Conservation (phyloP, 345 rosid genomes). For the Camelina laxa region DNA sequence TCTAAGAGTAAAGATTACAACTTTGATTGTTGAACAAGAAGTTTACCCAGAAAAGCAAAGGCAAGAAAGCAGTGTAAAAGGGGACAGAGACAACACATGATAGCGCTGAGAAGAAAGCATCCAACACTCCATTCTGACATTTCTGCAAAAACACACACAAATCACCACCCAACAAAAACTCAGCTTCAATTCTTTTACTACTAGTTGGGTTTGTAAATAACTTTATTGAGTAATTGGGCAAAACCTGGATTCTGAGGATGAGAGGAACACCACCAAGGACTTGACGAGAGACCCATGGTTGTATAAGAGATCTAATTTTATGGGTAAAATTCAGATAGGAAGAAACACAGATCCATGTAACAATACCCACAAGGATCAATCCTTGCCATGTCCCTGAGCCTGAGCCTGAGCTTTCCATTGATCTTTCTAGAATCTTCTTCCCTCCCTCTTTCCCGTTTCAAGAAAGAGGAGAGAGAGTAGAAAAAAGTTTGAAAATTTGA, state of each 20-base stretch:
- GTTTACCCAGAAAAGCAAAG: constrained; percentile 94
- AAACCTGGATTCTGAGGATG: constrained; percentile 86
- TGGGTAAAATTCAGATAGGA: constrained; percentile 62
- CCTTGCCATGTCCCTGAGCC: constrained; percentile 76
- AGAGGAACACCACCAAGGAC: constrained; percentile 61
- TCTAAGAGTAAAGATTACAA: constrained; percentile 9
- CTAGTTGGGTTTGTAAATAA: background rate
- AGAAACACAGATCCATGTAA: constrained; percentile 76
- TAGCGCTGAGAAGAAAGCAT: constrained; percentile 78
- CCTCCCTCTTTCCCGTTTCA: constrained; percentile 34
- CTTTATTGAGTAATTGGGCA: constrained; percentile 8
- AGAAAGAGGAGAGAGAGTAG: constrained; percentile 29
- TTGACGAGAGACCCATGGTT: constrained; percentile 67
- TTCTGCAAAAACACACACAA: constrained; percentile 54
- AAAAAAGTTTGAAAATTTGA: background rate
- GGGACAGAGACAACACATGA: constrained; percentile 98
- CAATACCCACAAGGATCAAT: constrained; percentile 60
- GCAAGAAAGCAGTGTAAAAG: constrained; percentile 94
- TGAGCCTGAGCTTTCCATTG: constrained; percentile 72
- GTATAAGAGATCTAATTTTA: constrained; percentile 73
- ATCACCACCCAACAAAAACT: background rate
- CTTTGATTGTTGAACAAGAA: constrained; percentile 15
- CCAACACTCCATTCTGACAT: constrained; percentile 61
- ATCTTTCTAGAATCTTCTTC: constrained; percentile 17
- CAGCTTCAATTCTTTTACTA: background rate